Conservation (phyloP, 164 flowering plant genomes). For the Hamamelis virginiana region DNA sequence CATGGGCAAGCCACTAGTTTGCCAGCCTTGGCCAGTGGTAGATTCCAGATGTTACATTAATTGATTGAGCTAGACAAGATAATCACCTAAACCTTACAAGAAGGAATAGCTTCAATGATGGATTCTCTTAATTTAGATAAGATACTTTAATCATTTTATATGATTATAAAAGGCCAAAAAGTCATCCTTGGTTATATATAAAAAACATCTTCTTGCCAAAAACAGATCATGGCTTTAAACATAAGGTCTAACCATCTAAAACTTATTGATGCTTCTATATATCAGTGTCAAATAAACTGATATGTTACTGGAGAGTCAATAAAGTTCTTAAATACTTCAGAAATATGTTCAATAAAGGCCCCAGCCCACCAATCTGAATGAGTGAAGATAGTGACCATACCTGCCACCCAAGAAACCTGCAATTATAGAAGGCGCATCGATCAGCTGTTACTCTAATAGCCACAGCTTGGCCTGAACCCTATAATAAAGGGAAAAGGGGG, state of each 20-base stretch:
- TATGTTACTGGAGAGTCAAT: not conserved
- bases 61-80: too few species aligned
- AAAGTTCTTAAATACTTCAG: not conserved
- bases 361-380: not conserved
- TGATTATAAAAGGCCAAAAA: too few species aligned
- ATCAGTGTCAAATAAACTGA: too few species aligned
- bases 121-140: too few species aligned
- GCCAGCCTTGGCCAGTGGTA: not conserved
- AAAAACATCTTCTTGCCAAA: not conserved
- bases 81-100: too few species aligned
- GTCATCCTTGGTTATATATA: not conserved
- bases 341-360: not conserved
- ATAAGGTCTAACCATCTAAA: not conserved
- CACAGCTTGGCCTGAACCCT: constrained; percentile 99
- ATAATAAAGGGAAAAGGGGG: constrained; percentile 3
- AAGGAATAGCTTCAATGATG: too few species aligned
- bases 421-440: constrained; percentile 90
- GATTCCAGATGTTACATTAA: too few species aligned
- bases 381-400: constrained; percentile 28
- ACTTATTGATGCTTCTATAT: not conserved
- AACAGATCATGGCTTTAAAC: not conserved
- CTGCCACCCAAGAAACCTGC: constrained; percentile 99
- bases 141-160: too few species aligned
- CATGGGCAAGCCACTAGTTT: not conserved
- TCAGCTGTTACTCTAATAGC: constrained; percentile 94